Evolutionary conservation across 208 protist species (phyloP), one percentile per base, ranked within the genome.

Genomic region (Acanthamoeba royreba): DNA sequence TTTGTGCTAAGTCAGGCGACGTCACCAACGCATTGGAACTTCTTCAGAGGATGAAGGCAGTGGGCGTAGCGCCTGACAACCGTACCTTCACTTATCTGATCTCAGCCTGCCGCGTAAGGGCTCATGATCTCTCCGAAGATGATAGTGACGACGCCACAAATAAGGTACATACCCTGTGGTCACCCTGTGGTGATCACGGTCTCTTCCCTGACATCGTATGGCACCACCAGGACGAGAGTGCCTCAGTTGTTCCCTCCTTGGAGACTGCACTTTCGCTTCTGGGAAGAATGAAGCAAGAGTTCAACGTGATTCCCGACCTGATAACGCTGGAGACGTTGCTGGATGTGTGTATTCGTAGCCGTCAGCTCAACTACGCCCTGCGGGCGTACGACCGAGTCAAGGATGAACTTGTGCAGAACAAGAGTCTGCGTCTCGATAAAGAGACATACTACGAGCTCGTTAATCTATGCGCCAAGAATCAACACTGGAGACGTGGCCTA

Each of bases 361-460:
- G 42, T 11, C 35, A 43, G 40, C 17, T 83, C 19, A 13, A 13
- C 72, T 83, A 43, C 42, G 35, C 72, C 42, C 72, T 83, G 28
- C 72, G 72, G 1, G 72, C 72, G 22, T 83, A 83, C 22, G 22
- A 40, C 22, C 40, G 15, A 43, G 72, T n/a, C 72, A 45, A 49
- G 33, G 72, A 35, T 7, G 72, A 83, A 43, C 13, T 83, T 35
- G 72, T 43, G 3, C 40, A 43, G 0, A 49, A 28, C 72, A 13
- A 11, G 40, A 22, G 4, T 7, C 72, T 83, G 22, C 72, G 33
- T 13, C 72, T 83, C 7, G 72, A 83, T n/a, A 83, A 83, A 43
- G 72, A 83, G 72, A 83, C 35, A 35, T 83, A 83, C 72, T 83
- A 83, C 42, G 72, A 83, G 4, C 40, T 83, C 17, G n/a, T 83